Conservation (phyloP, 495 filamentous ascomycete genomes). For the Talaromyces nanjingensis region DNA sequence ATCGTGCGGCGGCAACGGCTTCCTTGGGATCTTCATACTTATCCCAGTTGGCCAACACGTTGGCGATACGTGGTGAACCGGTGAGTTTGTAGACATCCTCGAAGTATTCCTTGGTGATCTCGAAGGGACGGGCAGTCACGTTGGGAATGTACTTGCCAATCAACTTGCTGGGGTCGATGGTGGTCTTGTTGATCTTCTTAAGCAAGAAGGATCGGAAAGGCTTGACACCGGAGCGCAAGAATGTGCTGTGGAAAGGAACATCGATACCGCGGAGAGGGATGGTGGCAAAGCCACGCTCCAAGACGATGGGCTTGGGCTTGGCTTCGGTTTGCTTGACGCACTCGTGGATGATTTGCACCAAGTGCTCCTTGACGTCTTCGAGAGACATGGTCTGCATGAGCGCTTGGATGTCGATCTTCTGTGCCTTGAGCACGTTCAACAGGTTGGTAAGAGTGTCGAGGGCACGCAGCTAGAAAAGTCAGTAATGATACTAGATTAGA, state of each 20-base stretch:
- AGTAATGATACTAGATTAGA: conserved; percentile 14
- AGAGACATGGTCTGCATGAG: conserved; percentile 77
- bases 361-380: conserved; percentile 74
- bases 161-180: conserved; percentile 92
- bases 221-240: conserved; percentile 94
- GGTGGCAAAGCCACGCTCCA: conserved; percentile 92
- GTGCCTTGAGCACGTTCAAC: conserved; percentile 87
- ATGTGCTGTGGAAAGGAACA: conserved; percentile 97
- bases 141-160: conserved; percentile 99
- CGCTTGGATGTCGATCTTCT: conserved; percentile 93
- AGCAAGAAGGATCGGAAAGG: conserved; percentile 94
- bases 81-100: conserved; percentile 95
- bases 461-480: conserved; percentile 59
- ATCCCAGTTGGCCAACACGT: conserved; percentile 81
- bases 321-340: conserved; percentile 77
- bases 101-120: conserved; percentile 96
- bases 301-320: conserved; percentile 79
- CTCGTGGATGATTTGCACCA: conserved; percentile 77
- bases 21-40: conserved; percentile 51
- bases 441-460: conserved; percentile 90
- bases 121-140: conserved; percentile 91
- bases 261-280: conserved; percentile 96
- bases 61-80: conserved; percentile 84
- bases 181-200: conserved; percentile 99
- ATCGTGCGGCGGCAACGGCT: conserved; percentile 1